Evolutionary conservation across 495 filamentous ascomycete species (phyloP).

Genomic region (Neurospora terricola): DNA sequence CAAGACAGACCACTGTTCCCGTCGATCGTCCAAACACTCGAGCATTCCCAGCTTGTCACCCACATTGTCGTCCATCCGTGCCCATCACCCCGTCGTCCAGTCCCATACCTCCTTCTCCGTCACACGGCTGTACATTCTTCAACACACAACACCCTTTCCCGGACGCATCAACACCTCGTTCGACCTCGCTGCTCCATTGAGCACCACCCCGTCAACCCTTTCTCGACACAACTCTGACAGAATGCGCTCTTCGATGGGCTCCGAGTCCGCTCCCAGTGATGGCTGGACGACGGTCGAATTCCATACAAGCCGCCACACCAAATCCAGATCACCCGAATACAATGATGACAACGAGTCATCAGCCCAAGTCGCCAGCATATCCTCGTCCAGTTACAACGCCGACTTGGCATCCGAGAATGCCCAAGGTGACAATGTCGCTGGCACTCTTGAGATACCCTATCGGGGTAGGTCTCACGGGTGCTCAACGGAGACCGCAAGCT

Average conservation of each 20-base stretch:
- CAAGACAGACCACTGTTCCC: not conserved
- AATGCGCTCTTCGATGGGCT: not conserved
- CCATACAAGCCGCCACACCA: slow-evolving; percentile 9
- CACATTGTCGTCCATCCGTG: not conserved
- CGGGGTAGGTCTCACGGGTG: slow-evolving; percentile 2
- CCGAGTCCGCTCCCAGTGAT: not conserved
- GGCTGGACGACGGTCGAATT: not conserved
- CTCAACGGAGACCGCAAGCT: slow-evolving; percentile 6
- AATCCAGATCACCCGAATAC: slow-evolving; percentile 14
- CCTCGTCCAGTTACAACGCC: not conserved
- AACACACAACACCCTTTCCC: not conserved
- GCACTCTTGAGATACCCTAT: not conserved
- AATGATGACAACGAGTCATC: slow-evolving; percentile 23
- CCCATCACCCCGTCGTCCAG: not conserved
- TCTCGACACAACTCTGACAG: not conserved
- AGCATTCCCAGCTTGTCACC: not conserved
- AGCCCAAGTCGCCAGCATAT: slow-evolving; percentile 5
- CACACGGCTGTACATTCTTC: not conserved
- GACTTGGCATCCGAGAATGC: not conserved
- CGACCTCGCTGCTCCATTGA: not conserved
- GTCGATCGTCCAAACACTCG: not conserved
- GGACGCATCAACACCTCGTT: not conserved
- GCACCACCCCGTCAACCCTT: not conserved
- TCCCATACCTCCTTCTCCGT: not conserved
- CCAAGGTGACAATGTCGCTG: not conserved